Conservation (phyloP, 306 rosid genomes). For the Gleditsia sinensis region DNA sequence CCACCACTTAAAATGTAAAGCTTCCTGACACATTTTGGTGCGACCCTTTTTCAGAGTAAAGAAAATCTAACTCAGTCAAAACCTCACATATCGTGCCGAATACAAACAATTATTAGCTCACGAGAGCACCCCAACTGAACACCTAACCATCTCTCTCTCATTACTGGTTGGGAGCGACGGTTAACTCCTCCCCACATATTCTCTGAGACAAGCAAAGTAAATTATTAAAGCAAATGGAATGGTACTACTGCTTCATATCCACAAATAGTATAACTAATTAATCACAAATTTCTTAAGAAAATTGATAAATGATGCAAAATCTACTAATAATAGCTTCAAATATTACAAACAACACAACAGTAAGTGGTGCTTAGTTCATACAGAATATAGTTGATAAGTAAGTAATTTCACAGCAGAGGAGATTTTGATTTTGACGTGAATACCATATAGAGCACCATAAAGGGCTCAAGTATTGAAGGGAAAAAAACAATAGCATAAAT, state of each 20-base stretch:
- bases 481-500: background rate
- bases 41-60: background rate
- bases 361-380: background rate
- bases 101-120: slow-evolving; percentile 38
- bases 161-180: slow-evolving; percentile 38
- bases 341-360: background rate
- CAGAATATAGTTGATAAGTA: background rate
- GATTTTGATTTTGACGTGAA: no score
- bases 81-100: slow-evolving; percentile 19
- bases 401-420: background rate
- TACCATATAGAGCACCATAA: background rate
- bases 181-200: slow-evolving; percentile 14
- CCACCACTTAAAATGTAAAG: no score
- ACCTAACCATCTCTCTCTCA: slow-evolving; percentile 24
- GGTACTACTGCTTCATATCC: background rate
- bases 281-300: background rate
- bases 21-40: slow-evolving; percentile 7
- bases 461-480: background rate
- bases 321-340: background rate
- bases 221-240: background rate
- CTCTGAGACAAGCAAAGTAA: background rate
- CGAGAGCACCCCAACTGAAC: slow-evolving; percentile 43
- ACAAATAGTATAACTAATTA: background rate
- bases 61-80: background rate
- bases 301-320: background rate